Conservation (phyloP, 129 eudicot species). For the Ambrosia trifida region DNA sequence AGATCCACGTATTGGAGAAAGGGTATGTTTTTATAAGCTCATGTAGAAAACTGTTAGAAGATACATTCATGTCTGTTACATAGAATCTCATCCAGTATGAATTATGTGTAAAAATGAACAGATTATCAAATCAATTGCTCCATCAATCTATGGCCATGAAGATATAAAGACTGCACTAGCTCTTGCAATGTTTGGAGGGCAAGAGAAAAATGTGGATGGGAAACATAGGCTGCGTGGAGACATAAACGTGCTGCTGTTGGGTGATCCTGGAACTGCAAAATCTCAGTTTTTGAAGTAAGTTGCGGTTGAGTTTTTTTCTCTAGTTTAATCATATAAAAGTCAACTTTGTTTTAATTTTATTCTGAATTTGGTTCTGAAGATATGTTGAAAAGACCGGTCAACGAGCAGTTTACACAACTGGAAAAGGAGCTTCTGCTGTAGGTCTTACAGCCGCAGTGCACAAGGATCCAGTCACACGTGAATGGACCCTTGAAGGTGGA, state of each 20-base stretch:
- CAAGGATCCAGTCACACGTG: conserved; percentile 96
- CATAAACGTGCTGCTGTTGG: conserved; percentile 84
- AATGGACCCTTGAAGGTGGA: conserved; percentile 99
- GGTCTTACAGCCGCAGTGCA: conserved; percentile 99
- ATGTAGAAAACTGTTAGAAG: background rate
- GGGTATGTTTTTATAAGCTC: conserved; percentile 42
- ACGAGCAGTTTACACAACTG: conserved; percentile 97
- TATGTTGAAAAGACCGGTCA: conserved; percentile 98
- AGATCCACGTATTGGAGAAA: conserved; percentile 97
- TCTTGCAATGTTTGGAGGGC: conserved; percentile 99
- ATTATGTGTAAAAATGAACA: conserved; percentile 30
- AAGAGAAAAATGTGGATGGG: conserved; percentile 88
- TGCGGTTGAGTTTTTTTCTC: background rate
- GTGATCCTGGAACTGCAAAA: conserved; percentile 99
- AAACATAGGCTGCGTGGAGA: conserved; percentile 90
- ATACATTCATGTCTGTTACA: background rate
- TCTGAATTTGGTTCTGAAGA: conserved; percentile 37
- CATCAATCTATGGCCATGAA: conserved; percentile 96
- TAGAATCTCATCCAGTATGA: background rate
- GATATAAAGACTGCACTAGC: conserved; percentile 95
- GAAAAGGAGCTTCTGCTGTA: conserved; percentile 99
- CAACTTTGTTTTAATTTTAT: background rate
- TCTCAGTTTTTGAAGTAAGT: conserved; percentile 96
- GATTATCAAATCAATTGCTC: conserved; percentile 95
- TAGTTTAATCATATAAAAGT: background rate